Percentiles rank a stretch among this genome's conserved stretches.
Evolutionary conservation across 371 early-diverging fungal species (phyloP).

Genomic region (Apophysomyces variabilis): DNA sequence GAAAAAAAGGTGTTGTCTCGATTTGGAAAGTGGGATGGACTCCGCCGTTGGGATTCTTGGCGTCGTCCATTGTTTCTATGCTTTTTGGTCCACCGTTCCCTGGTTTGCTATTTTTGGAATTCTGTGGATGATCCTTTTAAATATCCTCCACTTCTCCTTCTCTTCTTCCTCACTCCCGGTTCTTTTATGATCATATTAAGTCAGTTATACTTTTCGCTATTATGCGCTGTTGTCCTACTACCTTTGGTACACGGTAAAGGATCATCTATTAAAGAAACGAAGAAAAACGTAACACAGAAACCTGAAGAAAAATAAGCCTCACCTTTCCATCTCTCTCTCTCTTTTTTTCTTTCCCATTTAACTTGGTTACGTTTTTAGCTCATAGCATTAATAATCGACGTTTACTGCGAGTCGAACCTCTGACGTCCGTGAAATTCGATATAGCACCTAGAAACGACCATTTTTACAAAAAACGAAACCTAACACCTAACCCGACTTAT

Average conservation of each 20-base stretch:
- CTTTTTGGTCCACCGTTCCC: neutral
- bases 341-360: neutral
- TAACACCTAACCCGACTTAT: constrained; percentile 38
- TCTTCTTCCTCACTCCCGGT: neutral
- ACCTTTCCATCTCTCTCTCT: too few species aligned
- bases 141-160: neutral
- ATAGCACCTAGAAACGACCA: constrained; percentile 41
- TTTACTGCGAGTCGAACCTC: constrained; percentile 36
- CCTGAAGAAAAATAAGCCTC: too few species aligned
- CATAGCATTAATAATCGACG: constrained; percentile 37
- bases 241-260: constrained; percentile 1
- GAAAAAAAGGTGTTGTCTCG: too few species aligned
- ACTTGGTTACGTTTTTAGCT: constrained; percentile 11
- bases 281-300: neutral
- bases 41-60: too few species aligned
- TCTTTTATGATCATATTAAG: constrained; percentile 3
- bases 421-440: constrained; percentile 32
- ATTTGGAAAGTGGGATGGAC: too few species aligned
- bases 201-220: neutral
- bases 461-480: constrained; percentile 43
- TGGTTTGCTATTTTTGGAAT: neutral
- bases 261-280: neutral
- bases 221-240: neutral
- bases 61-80: too few species aligned
- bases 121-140: constrained; percentile 8